Evolutionary conservation across 768 basidiomycete species (phyloP), one percentile per base, ranked within the genome.

Genomic region (Calocera cornea): DNA sequence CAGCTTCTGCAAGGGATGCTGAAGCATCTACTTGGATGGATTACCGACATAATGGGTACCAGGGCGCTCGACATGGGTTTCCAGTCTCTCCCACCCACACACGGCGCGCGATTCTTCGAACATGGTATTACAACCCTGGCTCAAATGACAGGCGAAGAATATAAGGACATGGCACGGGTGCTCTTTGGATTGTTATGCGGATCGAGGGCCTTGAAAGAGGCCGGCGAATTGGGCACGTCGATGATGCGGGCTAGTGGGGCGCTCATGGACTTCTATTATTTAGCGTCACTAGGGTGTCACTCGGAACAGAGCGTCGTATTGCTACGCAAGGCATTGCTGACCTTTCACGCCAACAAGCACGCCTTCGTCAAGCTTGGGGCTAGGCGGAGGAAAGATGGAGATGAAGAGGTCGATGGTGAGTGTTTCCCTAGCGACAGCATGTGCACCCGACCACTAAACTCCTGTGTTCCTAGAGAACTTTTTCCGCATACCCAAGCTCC

Each of bases 401-500:
- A n/a, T 11, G 49, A 50, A 16, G 49, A 24, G 8, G 49, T 7
- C 12, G 22, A 16, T 8, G 14, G 49, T 50, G 14, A 50, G 24
- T 50, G 10, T 50, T 8, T 16, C 40, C 22, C n/a, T n/a, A n/a
- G n/a, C n/a, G n/a, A n/a, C n/a, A n/a, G n/a, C n/a, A n/a, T n/a
- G n/a, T 16, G 49, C 22, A 11, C 22, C 22, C 14, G 8, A 27
- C 14, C 24, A 16, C 24, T n/a, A 16, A 10, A 50, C 8, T 8
- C 22, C 14, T 50, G 8, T 50, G 10, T 8, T n/a, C n/a, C n/a
- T n/a, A 27, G 66, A 47, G 64, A 73, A 11, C 2, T 68, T 74
- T 47, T 80, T 80, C 71, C 79, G 81, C 50, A 71, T 82, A 19
- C 79, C 79, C 0, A 82, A 82, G 68, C 69, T 82, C 0, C 80